Evolutionary conservation across 176 grass and related monocot genomes (phyloP), one percentile per base, ranked within the genome.

Genomic region (Raddia guianensis): DNA sequence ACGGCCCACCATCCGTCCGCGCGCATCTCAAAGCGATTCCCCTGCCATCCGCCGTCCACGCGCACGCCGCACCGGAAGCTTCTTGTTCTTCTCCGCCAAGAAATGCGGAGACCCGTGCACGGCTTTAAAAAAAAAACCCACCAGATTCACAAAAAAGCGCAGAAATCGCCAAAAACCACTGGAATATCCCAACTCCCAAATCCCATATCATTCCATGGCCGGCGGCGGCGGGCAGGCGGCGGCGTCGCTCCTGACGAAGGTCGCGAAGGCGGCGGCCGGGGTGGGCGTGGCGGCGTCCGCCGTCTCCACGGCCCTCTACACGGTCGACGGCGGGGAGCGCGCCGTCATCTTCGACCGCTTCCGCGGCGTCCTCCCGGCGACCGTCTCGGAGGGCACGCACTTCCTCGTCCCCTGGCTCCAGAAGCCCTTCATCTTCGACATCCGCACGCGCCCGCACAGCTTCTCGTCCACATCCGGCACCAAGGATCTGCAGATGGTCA

Each of bases 401-500:
- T 88, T 99, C 63, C 84, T 90, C 12, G 69, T 95, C 13, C 96
- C 96, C 63, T 77, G 89, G 89, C 89, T 99, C 8, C 93, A 99
- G 93, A 99, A 91, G 68, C 90, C 96, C 53, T 95, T 76, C 80
- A 54, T 93, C 81, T 98, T 98, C 84, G 95, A 93, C 86, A 95
- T 98, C 80, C 92, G 92, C 78, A 98, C 96, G 2, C 88, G 88
- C 40, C 90, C 96, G 8, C 96, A 98, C 82, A 93, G 52, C 86
- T 98, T 98, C 86, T 86, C 90, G 75, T 98, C 92, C 75, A 98
- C 59, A 50, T 95, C 92, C 12, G 96, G 96, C 47, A 98, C 96
- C 50, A 93, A 98, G 92, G 96, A 98, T 47, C 80, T 98, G 32
- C 92, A 98, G 90, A 98, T 98, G 96, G 96, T 98, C 56, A 98